Conservation (phyloP, 352 stramenopile genomes). For the Phytophthora tentaculata region DNA sequence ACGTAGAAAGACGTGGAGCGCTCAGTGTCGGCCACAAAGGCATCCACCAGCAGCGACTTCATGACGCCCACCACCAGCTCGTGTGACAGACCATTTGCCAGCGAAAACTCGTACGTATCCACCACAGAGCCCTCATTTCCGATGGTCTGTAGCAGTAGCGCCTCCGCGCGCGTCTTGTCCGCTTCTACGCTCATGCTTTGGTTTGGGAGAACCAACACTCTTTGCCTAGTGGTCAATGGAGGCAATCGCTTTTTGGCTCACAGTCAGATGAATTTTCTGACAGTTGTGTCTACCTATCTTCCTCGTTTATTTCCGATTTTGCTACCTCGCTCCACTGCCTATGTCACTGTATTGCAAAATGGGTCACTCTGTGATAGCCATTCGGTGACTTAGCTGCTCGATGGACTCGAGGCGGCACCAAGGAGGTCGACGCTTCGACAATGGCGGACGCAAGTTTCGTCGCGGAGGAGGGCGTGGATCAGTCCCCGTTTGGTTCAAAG, state of each 20-base stretch:
- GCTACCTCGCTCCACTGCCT: slow-evolving; percentile 16
- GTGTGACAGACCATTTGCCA: slow-evolving; percentile 86
- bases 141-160: slow-evolving; percentile 70
- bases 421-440: slow-evolving; percentile 29
- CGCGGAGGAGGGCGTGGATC: slow-evolving; percentile 12
- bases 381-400: neutral
- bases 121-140: slow-evolving; percentile 44
- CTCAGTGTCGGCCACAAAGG: slow-evolving; percentile 89
- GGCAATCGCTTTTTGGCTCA: slow-evolving; percentile 1
- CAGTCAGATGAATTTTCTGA: neutral
- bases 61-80: slow-evolving; percentile 94
- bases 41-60: slow-evolving; percentile 95
- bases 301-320: neutral
- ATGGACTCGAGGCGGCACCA: slow-evolving; percentile 34
- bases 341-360: neutral
- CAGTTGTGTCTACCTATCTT: neutral
- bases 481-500: slow-evolving; percentile 54
- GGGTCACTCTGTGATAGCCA: slow-evolving; percentile 9
- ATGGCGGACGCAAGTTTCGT: slow-evolving; percentile 26
- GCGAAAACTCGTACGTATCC: slow-evolving; percentile 90
- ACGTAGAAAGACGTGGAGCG: slow-evolving; percentile 91
- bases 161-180: slow-evolving; percentile 79
- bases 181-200: slow-evolving; percentile 52
- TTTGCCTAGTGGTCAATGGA: slow-evolving; percentile 33
- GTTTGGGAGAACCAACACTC: neutral